Conservation (phyloP, 2,329 filamentous ascomycete genomes). For the Phialophora macrospora region DNA sequence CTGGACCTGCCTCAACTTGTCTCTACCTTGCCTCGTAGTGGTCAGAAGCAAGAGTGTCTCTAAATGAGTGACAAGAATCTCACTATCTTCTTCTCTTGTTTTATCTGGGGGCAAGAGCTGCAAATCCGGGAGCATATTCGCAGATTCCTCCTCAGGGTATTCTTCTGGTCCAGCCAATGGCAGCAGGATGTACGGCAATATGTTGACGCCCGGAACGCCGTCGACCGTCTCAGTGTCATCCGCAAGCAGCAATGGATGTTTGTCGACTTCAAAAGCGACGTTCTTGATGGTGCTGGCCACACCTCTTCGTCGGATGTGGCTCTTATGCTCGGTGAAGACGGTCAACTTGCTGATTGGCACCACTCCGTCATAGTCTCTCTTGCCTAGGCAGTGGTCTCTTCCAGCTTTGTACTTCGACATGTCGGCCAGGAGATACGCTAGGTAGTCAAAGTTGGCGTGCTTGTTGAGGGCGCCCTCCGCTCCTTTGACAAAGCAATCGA, state of each 20-base stretch:
- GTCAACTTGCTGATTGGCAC: conserved; percentile 91
- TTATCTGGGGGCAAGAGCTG: conserved; percentile 91
- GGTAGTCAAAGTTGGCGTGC: conserved; percentile 83
- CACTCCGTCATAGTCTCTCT: conserved; percentile 77
- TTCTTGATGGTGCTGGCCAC: conserved; percentile 98
- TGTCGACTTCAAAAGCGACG: conserved; percentile 77
- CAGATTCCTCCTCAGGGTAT: conserved; percentile 82
- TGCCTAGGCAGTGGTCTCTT: conserved; percentile 73
- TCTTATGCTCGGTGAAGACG: conserved; percentile 91
- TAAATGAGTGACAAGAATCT: conserved; percentile 82
- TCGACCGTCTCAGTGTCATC: conserved; percentile 60
- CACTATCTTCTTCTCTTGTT: conserved; percentile 74
- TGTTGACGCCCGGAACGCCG: conserved; percentile 53
- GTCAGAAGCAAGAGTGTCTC: conserved; percentile 86
- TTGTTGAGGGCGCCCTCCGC: conserved; percentile 82
- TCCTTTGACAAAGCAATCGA: conserved; percentile 96
- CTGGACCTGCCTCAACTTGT: conserved; percentile 73
- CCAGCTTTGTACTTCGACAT: conserved; percentile 73
- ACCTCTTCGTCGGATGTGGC: conserved; percentile 82
- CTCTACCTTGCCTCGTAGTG: conserved; percentile 74
- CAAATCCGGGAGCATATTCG: conserved; percentile 85
- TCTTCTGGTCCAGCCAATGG: conserved; percentile 88
- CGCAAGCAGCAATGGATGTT: conserved; percentile 72
- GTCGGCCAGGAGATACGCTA: conserved; percentile 93
- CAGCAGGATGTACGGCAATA: conserved; percentile 85